These are phyloP conservation scores for Citrus reticulata DNA, from an alignment of 345 rosid species.

Conservation along the genomic window DNA sequence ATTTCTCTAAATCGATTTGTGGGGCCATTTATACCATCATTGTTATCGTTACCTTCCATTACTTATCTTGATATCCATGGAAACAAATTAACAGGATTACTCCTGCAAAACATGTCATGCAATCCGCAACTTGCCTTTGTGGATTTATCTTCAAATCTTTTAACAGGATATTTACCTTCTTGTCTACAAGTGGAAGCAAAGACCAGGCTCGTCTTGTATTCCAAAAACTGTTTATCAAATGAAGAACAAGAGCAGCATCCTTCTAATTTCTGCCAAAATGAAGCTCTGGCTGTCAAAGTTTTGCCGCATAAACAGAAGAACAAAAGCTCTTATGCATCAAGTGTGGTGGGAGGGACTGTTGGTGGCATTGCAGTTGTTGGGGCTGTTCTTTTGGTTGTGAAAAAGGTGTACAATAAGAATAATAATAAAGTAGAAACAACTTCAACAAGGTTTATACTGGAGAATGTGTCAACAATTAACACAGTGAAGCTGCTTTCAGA, in stretches of 20 bases:
- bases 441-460: constrained; percentile 25
- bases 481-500: constrained; percentile 55
- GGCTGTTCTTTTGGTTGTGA: constrained; percentile 25
- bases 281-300: constrained; percentile 57
- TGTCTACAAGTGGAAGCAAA: constrained; percentile 29
- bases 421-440: constrained; percentile 3
- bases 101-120: constrained; percentile 49
- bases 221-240: constrained; percentile 46
- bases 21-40: constrained; percentile 45
- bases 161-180: constrained; percentile 53
- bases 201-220: constrained; percentile 25
- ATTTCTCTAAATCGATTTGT: constrained; percentile 53
- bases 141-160: constrained; percentile 52
- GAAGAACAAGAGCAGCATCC: constrained; percentile 45
- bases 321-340: constrained; percentile 21
- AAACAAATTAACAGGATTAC: constrained; percentile 51
- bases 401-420: constrained; percentile 13
- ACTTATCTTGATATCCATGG: constrained; percentile 41
- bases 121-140: constrained; percentile 34
- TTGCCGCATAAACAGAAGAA: constrained; percentile 29
- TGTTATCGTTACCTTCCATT: constrained; percentile 48
- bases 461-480: constrained; percentile 29
- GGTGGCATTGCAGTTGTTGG: constrained; percentile 34
- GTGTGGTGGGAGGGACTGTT: constrained; percentile 39
- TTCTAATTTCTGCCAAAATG: constrained; percentile 39